phyloP scores from a whole-genome alignment of 208 protist genomes.

The Angomonas desouzai region DNA sequence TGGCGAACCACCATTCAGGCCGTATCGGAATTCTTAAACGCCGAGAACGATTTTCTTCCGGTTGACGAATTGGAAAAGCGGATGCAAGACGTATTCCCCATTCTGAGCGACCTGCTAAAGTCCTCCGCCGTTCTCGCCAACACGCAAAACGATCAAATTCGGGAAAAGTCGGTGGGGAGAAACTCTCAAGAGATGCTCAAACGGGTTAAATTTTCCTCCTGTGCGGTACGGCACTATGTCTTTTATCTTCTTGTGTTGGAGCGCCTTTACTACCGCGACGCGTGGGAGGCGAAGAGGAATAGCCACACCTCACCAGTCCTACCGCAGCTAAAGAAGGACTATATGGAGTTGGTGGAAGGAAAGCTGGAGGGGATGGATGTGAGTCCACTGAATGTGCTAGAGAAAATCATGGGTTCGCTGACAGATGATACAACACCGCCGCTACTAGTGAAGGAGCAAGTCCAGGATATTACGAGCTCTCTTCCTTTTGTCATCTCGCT shows the following conservation, averaged over 20 bases:
- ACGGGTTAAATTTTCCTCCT: constrained; percentile 38
- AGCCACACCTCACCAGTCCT: constrained; percentile 12
- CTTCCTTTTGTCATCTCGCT: constrained; percentile 86
- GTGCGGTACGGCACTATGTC: constrained; percentile 52
- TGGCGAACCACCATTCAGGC: constrained; percentile 23
- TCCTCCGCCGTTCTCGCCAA: not conserved
- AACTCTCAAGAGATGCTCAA: constrained; percentile 15
- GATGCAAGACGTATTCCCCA: constrained; percentile 20
- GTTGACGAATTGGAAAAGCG: not conserved
- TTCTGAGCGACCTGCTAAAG: not conserved
- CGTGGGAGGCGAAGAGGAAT: constrained; percentile 23
- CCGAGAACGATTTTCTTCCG: not conserved
- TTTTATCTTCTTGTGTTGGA: constrained; percentile 67
- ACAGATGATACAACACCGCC: not conserved
- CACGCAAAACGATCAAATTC: constrained; percentile 2
- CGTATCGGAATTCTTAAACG: not conserved
- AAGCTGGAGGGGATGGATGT: constrained; percentile 5
- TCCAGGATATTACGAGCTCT: constrained; percentile 78
- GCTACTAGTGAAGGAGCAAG: constrained; percentile 34
- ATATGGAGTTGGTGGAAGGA: not conserved
- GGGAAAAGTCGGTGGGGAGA: not conserved
- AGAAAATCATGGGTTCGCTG: constrained; percentile 17
- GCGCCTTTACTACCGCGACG: constrained; percentile 52
- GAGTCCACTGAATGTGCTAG: constrained; percentile 38
- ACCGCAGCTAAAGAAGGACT: not conserved